Conservation (phyloP, 306 rosid genomes). For the Albizia julibrissin region DNA sequence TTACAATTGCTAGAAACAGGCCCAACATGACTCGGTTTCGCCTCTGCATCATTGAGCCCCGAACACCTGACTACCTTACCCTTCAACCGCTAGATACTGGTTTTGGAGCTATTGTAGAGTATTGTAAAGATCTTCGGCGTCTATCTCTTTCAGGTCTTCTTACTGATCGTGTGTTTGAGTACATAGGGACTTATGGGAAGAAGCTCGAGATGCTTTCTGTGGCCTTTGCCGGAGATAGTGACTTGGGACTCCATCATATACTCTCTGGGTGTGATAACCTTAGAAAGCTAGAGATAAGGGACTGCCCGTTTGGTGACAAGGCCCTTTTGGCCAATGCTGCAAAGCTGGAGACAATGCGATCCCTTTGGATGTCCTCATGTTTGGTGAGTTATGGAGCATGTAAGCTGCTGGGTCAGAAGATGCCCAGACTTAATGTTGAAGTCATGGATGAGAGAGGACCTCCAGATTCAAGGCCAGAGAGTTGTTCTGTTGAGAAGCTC, state of each 20-base stretch:
- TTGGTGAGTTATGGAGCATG: slow-evolving; percentile 17
- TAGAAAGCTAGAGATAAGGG: slow-evolving; percentile 73
- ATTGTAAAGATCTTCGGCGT: slow-evolving; percentile 11
- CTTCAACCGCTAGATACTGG: slow-evolving; percentile 60
- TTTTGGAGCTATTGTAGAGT: slow-evolving; percentile 52
- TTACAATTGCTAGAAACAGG: slow-evolving; percentile 66
- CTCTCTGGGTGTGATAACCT: slow-evolving; percentile 77
- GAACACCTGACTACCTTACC: slow-evolving; percentile 58
- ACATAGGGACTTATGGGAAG: slow-evolving; percentile 12
- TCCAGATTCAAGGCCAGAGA: slow-evolving; percentile 31
- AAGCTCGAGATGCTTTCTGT: slow-evolving; percentile 59
- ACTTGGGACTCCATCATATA: slow-evolving; percentile 67
- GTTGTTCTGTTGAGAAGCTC: slow-evolving; percentile 67
- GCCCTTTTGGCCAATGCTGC: slow-evolving; percentile 86
- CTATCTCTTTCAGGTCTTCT: slow-evolving; percentile 20
- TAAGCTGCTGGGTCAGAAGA: slow-evolving; percentile 12
- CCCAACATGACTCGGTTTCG: slow-evolving; percentile 71
- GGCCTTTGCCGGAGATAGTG: slow-evolving; percentile 76
- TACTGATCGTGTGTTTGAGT: slow-evolving; percentile 7
- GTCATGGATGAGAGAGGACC: slow-evolving; percentile 20
- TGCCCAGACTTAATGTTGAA: slow-evolving; percentile 19
- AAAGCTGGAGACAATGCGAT: slow-evolving; percentile 57
- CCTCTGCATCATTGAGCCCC: slow-evolving; percentile 72
- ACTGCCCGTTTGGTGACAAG: slow-evolving; percentile 81
- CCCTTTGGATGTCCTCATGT: slow-evolving; percentile 24